These are phyloP conservation scores for Jatropha curcas DNA, from an alignment of 345 rosid genomes.

Conservation along the genomic window DNA sequence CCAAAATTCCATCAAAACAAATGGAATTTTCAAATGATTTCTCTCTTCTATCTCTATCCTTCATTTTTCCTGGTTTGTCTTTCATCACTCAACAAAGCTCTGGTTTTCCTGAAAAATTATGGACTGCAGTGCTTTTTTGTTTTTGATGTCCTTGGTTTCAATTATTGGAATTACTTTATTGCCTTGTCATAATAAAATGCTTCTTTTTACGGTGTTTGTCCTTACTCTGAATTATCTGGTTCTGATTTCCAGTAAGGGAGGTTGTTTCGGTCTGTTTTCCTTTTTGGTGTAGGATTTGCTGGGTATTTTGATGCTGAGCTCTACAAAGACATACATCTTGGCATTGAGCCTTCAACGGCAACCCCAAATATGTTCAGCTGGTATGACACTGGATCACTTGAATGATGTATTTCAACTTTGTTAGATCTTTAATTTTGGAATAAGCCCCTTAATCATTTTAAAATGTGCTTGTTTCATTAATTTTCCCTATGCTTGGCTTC, in stretches of 20 bases:
- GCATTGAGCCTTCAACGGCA: constrained; percentile 86
- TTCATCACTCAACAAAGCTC: too few species aligned
- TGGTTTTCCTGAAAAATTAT: too few species aligned
- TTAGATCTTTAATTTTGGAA: background rate
- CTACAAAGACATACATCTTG: constrained; percentile 95
- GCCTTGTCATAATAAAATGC: background rate
- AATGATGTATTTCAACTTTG: background rate
- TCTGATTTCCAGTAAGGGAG: background rate
- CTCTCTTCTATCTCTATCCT: too few species aligned
- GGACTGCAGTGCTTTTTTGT: background rate
- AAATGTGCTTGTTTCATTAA: background rate
- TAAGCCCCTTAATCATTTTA: too few species aligned
- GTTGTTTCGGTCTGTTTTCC: background rate
- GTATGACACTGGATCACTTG: constrained; percentile 38
- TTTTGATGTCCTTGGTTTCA: background rate
- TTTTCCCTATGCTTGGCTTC: background rate
- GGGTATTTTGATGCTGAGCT: constrained; percentile 88
- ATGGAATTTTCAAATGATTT: too few species aligned
- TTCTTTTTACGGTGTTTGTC: background rate
- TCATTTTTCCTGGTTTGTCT: too few species aligned
- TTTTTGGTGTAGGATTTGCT: constrained; percentile 66
- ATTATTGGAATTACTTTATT: background rate
- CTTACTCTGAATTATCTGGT: background rate
- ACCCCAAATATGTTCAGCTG: constrained; percentile 99
- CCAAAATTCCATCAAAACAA: too few species aligned